Evolutionary conservation across 2,329 filamentous ascomycete genomes (phyloP).

Genomic region (Diaporthe citri): DNA sequence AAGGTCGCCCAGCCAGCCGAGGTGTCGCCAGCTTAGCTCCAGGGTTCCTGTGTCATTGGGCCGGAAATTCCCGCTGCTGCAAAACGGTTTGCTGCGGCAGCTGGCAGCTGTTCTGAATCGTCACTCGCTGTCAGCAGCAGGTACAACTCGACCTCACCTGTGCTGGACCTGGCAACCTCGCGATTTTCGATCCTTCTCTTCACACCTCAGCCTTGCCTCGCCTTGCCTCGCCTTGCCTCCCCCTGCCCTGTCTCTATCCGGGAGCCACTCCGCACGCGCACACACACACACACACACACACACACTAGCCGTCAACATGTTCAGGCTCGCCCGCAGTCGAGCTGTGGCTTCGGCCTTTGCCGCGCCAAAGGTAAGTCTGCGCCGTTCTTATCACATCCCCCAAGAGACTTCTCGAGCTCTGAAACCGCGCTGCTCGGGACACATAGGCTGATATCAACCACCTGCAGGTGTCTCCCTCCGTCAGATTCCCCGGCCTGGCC

Average conservation of each 20-base stretch:
- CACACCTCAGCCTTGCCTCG: slow-evolving; percentile 38
- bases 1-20: background rate
- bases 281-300: slow-evolving; percentile 37
- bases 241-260: slow-evolving; percentile 9
- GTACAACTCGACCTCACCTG: slow-evolving; percentile 30
- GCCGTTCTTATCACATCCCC: slow-evolving; percentile 29
- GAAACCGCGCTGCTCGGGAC: slow-evolving; percentile 16
- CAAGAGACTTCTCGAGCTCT: slow-evolving; percentile 18
- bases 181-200: slow-evolving; percentile 39
- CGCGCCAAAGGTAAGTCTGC: slow-evolving; percentile 76
- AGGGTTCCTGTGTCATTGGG: slow-evolving; percentile 21
- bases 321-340: slow-evolving; percentile 86
- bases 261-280: slow-evolving; percentile 40
- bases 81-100: slow-evolving; percentile 27
- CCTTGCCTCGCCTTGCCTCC: slow-evolving; percentile 34
- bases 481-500: slow-evolving; percentile 73
- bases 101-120: slow-evolving; percentile 35
- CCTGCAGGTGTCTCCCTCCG: slow-evolving; percentile 59
- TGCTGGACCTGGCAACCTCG: slow-evolving; percentile 23
- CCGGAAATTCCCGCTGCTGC: slow-evolving; percentile 33
- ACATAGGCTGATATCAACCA: slow-evolving; percentile 41
- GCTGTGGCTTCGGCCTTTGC: slow-evolving; percentile 84
- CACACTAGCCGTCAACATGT: slow-evolving; percentile 71
- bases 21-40: slow-evolving; percentile 6
- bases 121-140: slow-evolving; percentile 33